Conservation (phyloP, 176 grass and related monocot genomes). For the Avena atlantica region DNA sequence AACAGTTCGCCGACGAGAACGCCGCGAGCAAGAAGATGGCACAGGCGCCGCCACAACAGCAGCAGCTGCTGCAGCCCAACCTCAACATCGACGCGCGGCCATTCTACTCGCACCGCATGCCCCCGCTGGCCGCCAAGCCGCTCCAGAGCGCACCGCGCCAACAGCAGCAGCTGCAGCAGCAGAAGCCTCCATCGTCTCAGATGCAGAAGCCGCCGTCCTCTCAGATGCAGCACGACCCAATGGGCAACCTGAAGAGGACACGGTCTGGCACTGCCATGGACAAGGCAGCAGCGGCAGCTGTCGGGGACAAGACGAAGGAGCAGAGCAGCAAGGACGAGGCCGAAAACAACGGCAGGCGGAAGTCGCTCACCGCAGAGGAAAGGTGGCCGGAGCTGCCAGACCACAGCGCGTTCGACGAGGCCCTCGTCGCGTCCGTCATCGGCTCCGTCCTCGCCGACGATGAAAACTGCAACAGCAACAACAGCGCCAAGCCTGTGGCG, state of each 20-base stretch:
- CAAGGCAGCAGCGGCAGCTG: constrained; percentile 29
- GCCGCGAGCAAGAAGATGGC: constrained; percentile 30
- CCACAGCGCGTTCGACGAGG: constrained; percentile 78
- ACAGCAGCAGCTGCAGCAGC: neutral
- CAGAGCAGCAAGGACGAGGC: constrained; percentile 31
- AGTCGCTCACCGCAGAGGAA: constrained; percentile 65
- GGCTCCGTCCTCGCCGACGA: constrained; percentile 60
- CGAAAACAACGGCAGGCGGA: constrained; percentile 51
- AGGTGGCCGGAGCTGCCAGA: constrained; percentile 92
- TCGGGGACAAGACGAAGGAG: constrained; percentile 26
- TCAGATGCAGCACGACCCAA: constrained; percentile 52
- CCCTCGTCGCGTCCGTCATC: constrained; percentile 67
- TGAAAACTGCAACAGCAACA: constrained; percentile 33
- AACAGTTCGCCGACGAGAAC: constrained; percentile 76
- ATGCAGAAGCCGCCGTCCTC: constrained; percentile 16
- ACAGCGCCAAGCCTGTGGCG: constrained; percentile 26
- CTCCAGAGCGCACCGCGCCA: constrained; percentile 22
- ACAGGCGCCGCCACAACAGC: neutral
- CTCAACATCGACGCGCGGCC: constrained; percentile 83
- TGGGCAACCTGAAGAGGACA: constrained; percentile 93
- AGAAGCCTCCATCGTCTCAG: neutral
- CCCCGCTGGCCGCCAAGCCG: constrained; percentile 43
- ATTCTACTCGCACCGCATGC: constrained; percentile 72
- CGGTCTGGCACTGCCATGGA: constrained; percentile 59
- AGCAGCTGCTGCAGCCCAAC: constrained; percentile 41